Evolutionary conservation across 148 eudicot genomes (phyloP), one percentile per base, ranked within the genome.

Genomic region (Beta vulgaris): DNA sequence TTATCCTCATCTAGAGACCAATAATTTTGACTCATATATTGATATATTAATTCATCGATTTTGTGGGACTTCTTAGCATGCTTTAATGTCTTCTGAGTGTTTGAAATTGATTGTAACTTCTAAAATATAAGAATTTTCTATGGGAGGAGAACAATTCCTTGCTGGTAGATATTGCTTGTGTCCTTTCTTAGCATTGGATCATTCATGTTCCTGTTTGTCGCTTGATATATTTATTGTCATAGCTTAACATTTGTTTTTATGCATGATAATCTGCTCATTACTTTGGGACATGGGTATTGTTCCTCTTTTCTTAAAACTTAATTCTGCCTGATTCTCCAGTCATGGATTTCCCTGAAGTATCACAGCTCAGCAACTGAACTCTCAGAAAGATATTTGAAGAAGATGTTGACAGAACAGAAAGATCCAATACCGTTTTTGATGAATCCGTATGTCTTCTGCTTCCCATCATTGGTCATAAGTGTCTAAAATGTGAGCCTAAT

Each of bases 271-370:
- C 9, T 65, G 25, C 35, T 53, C 42, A 9, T 14, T 60, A 13
- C 42, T 25, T 61, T 54, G 73, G 51, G 51, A 37, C 49, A 49
- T 29, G 49, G 28, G 60, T 40, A 13, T 54, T 76, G 37, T 64
- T 62, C 34, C 36, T 55, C 69, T 25, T 25, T 6, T 19, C 15
- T 21, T 73, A 36, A 39, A 40, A 26, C n/a, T 39, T 23, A 55
- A 34, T 63, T 71, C 32, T 72, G 35, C 29, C 6, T 73, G 29
- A 64, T 78, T 65, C 55, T 37, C 64, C 84, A 91, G 93, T 40
- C 67, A 26, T 93, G 98, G 98, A 37, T 92, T 66, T 80, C 88
- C 32, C 90, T 95, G 76, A 87, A 81, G 72, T 92, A 88, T 81
- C 89, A 87, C 85, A 81, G 86, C 68, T 77, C 88, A 40, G 69